Evolutionary conservation across 2,329 filamentous ascomycete species (phyloP), one percentile per base, ranked within the genome.

Genomic region (Exophiala sp.): DNA sequence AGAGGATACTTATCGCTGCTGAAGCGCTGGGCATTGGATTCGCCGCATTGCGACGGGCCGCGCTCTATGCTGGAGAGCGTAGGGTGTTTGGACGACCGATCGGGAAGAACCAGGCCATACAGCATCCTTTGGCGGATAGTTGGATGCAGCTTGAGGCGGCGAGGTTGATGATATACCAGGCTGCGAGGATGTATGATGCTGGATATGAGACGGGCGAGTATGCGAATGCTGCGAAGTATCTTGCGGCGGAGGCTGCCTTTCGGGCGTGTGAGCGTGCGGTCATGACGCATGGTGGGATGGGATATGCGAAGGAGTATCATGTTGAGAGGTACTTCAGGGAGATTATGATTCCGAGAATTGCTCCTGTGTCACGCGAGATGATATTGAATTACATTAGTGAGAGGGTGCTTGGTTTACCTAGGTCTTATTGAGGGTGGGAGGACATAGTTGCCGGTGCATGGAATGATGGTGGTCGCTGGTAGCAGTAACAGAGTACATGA

Each of bases 121-220:
- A 80, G 16, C 81, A 84, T 64, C 81, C 81, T 0, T 71, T 84
- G 5, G 81, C 81, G 0, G 74, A 76, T 48, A 80, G 79, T 0
- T 84, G 78, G 56, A 84, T 84, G 82, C 74, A 78, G 50, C 74
- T 85, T 3, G 81, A 85, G 65, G 81, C 80, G 0, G 81, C 82
- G 2, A 83, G 84, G 59, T 65, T 83, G 40, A 78, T 80, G 0
- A 84, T 81, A 0, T 84, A 84, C 62, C 81, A 84, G 58, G 82
- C 82, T 1, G 78, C 82, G 2, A 69, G 75, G 16, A 68, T 84
- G 12, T 85, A 83, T 61, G 82, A 85, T 65, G 68, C 70, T 2
- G 77, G 74, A 43, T 71, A 81, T 59, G 70, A 73, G 2, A 71
- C 77, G 2, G 80, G 80, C 3, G 72, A 82, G 43, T 79, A 80